Percentiles rank a stretch among this genome's conserved stretches.
Evolutionary conservation across 2,329 filamentous ascomycete genomes (phyloP).

Genomic region (Teratosphaeria gauchensis): DNA sequence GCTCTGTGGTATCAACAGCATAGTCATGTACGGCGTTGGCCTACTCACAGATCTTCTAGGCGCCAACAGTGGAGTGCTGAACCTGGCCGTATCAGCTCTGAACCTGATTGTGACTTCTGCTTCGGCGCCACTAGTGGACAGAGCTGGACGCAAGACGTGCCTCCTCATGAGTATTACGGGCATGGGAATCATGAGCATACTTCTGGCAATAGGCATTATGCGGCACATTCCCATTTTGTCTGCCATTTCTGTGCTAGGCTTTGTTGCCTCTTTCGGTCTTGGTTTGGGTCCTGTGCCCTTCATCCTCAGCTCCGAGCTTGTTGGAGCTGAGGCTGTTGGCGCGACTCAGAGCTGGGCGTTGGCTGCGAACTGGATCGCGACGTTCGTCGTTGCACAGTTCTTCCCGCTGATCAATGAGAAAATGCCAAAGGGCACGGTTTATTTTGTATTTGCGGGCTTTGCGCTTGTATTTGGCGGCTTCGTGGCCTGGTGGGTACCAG

Average conservation of each 20-base stretch:
- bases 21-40: conserved; percentile 97
- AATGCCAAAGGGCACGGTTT: conserved; percentile 74
- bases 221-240: conserved; percentile 64
- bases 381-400: conserved; percentile 87
- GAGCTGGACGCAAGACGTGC: conserved; percentile 76
- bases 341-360: conserved; percentile 84
- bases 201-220: conserved; percentile 72
- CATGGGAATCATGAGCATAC: conserved; percentile 69
- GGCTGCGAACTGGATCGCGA: conserved; percentile 79
- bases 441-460: conserved; percentile 78
- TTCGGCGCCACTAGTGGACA: conserved; percentile 78
- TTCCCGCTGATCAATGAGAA: conserved; percentile 78
- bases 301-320: conserved; percentile 83
- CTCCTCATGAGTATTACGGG: conserved; percentile 73
- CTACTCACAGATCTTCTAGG: conserved; percentile 73
- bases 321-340: conserved; percentile 80
- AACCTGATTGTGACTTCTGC: conserved; percentile 76
- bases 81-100: conserved; percentile 75
- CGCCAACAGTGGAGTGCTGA: conserved; percentile 70
- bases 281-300: conserved; percentile 92
- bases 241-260: conserved; percentile 69
- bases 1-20: conserved; percentile 84
- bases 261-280: conserved; percentile 82
- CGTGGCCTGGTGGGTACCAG: conserved; percentile 63
- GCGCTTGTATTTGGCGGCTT: conserved; percentile 62